Evolutionary conservation across 148 eudicot species (phyloP), one percentile per base, ranked within the genome.

Genomic region (Agrostemma githago): DNA sequence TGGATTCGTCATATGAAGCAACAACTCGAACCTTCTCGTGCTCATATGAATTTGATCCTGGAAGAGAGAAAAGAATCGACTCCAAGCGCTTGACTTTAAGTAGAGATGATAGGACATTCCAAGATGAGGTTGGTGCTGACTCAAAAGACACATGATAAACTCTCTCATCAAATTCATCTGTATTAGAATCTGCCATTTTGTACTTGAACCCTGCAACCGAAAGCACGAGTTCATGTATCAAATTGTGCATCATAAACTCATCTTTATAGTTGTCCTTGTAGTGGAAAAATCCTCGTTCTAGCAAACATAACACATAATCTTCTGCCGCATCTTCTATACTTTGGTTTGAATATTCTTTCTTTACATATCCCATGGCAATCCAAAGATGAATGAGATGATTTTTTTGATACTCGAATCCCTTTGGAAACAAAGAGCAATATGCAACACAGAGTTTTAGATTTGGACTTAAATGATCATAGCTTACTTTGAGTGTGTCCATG

Each of bases 111-210:
- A 2, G 46, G 46, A 43, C 46, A 1, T 43, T 43, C 46, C 46
- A 43, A 43, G 46, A 43, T 43, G 14, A 8, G 26, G 20, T 42
- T 42, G 0, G 3, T 14, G 11, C 4, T 19, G 5, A 1, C 39
- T 46, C 3, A 20, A 66, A 58, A 2, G 72, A 76, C n/a, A 76
- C 65, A 76, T 76, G 78, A n/a, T 1, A 26, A 26, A 26, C 34
- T 26, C 34, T 26, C 1, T 26, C 34, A 26, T 26, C 34, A 26
- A 26, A 67, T 56, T 75, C 72, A 19, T 2, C 3, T 3, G 14
- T 54, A 20, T 40, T 19, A 46, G 72, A 75, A 57, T 57, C 53
- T 3, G 42, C 72, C 78, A 56, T 58, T 53, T 67, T 67, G 19
- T 66, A 75, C 57, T 67, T 41, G 2, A 43, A 43, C 46, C 46